Conservation (phyloP, 2,329 filamentous ascomycete genomes). For the Diaporthe australafricana region DNA sequence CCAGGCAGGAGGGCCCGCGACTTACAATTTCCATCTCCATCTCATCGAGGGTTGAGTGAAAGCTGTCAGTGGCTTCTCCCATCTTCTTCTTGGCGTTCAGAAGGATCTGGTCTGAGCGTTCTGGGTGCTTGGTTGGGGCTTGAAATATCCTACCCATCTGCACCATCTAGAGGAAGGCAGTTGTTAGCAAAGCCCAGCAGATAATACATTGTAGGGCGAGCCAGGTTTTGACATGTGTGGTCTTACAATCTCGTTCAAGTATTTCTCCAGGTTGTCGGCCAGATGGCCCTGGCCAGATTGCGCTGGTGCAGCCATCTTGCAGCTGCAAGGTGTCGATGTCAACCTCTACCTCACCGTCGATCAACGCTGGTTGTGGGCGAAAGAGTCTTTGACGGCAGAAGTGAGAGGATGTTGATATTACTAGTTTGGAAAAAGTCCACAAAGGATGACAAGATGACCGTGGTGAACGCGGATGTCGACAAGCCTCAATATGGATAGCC, state of each 20-base stretch:
- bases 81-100: conserved; percentile 36
- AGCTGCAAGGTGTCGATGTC: neutral
- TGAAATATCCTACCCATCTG: conserved; percentile 37
- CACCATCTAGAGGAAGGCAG: conserved; percentile 27
- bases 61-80: conserved; percentile 33
- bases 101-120: conserved; percentile 31
- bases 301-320: conserved; percentile 14
- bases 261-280: conserved; percentile 36
- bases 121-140: conserved; percentile 21
- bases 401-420: neutral
- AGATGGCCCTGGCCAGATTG: conserved; percentile 21
- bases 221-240: neutral
- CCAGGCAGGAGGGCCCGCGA: neutral
- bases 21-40: conserved; percentile 38
- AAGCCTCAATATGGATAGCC: neutral
- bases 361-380: neutral
- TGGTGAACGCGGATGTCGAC: neutral
- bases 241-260: conserved; percentile 35
- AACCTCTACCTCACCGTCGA: neutral
- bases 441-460: neutral
- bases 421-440: neutral
- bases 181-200: conserved; percentile 15
- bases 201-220: neutral
- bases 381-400: neutral
- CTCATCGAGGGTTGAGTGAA: conserved; percentile 37